Evolutionary conservation across 495 filamentous ascomycete species (phyloP).

Genomic region (Rostrohypoxylon terebratum): DNA sequence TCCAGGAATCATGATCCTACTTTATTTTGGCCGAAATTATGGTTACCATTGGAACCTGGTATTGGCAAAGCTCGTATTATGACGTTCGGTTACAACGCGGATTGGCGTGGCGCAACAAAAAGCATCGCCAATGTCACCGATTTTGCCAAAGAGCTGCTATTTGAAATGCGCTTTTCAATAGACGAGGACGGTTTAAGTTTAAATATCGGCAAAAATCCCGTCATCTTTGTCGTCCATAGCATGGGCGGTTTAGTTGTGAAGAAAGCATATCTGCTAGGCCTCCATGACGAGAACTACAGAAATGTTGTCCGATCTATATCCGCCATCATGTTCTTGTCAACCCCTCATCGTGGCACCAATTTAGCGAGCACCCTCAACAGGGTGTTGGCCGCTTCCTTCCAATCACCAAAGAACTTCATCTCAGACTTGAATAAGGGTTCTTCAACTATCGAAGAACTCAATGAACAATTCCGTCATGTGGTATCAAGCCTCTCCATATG

Average conservation of each 20-base stretch:
- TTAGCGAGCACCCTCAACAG: slow-evolving; percentile 55
- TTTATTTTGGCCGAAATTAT: slow-evolving; percentile 50
- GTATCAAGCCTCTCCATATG: slow-evolving; percentile 51
- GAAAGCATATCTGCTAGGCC: slow-evolving; percentile 52
- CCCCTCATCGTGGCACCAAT: slow-evolving; percentile 62
- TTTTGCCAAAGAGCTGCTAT: slow-evolving; percentile 55
- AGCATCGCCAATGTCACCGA: slow-evolving; percentile 47
- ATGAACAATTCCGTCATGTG: slow-evolving; percentile 62
- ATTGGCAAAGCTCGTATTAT: slow-evolving; percentile 47
- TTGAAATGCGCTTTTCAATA: slow-evolving; percentile 49
- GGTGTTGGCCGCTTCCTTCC: slow-evolving; percentile 45
- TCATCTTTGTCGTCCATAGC: slow-evolving; percentile 52
- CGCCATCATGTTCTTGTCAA: slow-evolving; percentile 61
- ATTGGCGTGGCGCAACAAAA: slow-evolving; percentile 36
- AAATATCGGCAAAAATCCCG: not conserved
- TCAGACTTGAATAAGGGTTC: slow-evolving; percentile 57
- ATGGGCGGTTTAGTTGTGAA: slow-evolving; percentile 58
- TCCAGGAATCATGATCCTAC: slow-evolving; percentile 44
- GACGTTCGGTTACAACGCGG: slow-evolving; percentile 56
- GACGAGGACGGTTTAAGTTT: slow-evolving; percentile 26
- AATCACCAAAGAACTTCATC: slow-evolving; percentile 54
- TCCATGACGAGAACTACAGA: slow-evolving; percentile 54
- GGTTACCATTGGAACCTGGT: slow-evolving; percentile 50
- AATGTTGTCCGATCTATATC: slow-evolving; percentile 50
- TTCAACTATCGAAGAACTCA: slow-evolving; percentile 52